Conservation (phyloP, 192 early-diverging fungal species). For the Spizellomyces punctatus region DNA sequence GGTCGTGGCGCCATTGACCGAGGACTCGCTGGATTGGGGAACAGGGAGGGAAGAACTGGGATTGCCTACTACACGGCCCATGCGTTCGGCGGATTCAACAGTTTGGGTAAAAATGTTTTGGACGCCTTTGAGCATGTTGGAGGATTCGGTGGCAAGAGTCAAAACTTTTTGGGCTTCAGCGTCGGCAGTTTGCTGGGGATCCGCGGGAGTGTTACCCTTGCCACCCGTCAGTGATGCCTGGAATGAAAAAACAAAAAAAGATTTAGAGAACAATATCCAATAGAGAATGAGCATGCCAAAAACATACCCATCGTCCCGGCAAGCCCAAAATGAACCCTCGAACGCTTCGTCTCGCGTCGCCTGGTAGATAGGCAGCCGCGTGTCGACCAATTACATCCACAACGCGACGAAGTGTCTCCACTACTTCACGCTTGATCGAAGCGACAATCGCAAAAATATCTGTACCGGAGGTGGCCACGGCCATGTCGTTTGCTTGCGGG, state of each 20-base stretch:
- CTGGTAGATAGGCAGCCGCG: slow-evolving; percentile 81
- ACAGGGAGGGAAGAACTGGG: not conserved
- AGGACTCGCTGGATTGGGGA: not conserved
- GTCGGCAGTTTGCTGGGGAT: slow-evolving; percentile 26
- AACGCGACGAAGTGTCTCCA: slow-evolving; percentile 80
- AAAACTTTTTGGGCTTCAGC: slow-evolving; percentile 67
- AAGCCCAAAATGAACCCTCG: slow-evolving; percentile 81
- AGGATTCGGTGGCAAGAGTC: slow-evolving; percentile 69
- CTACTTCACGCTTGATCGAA: slow-evolving; percentile 75
- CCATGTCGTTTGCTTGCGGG: slow-evolving; percentile 19
- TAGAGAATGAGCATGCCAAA: not conserved
- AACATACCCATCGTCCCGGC: slow-evolving; percentile 74
- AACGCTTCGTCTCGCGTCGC: slow-evolving; percentile 76
- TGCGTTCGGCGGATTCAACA: slow-evolving; percentile 62
- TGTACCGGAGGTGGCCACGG: slow-evolving; percentile 5
- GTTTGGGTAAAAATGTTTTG: slow-evolving; percentile 69
- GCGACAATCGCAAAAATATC: slow-evolving; percentile 30
- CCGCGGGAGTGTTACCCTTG: not conserved
- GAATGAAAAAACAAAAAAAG: not conserved
- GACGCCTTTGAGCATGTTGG: slow-evolving; percentile 68
- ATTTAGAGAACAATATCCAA: not conserved
- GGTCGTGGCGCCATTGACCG: not conserved
- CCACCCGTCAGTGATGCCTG: not conserved
- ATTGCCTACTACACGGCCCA: slow-evolving; percentile 5
- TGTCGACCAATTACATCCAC: slow-evolving; percentile 87